A percentile compares a stretch with the other conserved stretches of the same genome.
phyloP scores from a whole-genome alignment of 352 stramenopile species.

The Peronosclerospora sorghi region DNA sequence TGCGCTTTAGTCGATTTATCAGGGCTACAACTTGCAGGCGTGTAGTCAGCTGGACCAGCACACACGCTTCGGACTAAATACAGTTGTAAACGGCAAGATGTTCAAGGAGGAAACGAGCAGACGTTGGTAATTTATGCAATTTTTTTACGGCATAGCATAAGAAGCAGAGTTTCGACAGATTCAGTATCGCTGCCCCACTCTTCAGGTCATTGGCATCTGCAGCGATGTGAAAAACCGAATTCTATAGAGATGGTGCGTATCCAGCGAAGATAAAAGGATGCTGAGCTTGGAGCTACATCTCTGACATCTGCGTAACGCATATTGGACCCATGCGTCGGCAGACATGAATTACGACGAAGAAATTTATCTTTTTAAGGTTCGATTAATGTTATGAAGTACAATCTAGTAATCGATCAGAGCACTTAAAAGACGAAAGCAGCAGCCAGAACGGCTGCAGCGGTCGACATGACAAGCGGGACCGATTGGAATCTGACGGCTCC shows the following conservation, averaged over 20 bases:
- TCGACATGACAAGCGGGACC: slow-evolving; percentile 8
- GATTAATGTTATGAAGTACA: slow-evolving; percentile 20
- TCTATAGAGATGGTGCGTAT: slow-evolving; percentile 28
- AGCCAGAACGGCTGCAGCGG: slow-evolving; percentile 7
- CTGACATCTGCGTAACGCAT: slow-evolving; percentile 19
- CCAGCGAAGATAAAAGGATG: slow-evolving; percentile 52
- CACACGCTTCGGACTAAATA: background rate
- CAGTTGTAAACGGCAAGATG: background rate
- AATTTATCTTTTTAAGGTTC: background rate
- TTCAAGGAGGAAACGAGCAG: too few species aligned
- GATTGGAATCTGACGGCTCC: slow-evolving; percentile 12
- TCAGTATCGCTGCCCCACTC: slow-evolving; percentile 18
- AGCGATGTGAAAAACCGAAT: slow-evolving; percentile 9
- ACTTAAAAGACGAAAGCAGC: slow-evolving; percentile 21
- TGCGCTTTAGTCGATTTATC: slow-evolving; percentile 63
- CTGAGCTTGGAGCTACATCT: slow-evolving; percentile 38
- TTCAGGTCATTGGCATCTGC: slow-evolving; percentile 5
- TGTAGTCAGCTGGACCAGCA: slow-evolving; percentile 32
- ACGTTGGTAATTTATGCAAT: too few species aligned
- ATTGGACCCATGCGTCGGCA: slow-evolving; percentile 8
- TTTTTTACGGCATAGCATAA: too few species aligned
- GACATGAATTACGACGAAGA: slow-evolving; percentile 2
- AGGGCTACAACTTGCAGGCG: slow-evolving; percentile 43
- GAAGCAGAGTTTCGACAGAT: slow-evolving; percentile 4
- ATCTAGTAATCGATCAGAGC: slow-evolving; percentile 8